Conservation (phyloP, 1,284 basidiomycete genomes). For the Apiotrichum sp. region DNA sequence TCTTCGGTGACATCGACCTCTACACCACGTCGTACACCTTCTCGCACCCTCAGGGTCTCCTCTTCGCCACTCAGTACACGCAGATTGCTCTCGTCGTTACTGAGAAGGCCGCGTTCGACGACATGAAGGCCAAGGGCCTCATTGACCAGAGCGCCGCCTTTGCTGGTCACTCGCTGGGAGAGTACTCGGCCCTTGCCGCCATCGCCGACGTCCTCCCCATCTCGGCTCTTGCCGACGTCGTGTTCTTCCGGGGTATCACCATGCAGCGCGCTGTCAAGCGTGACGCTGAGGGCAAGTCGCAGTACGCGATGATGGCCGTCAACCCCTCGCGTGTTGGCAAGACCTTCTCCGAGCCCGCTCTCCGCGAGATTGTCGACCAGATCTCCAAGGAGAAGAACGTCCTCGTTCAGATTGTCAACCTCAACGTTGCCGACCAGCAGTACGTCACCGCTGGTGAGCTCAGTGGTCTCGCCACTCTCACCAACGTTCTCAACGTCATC, state of each 20-base stretch:
- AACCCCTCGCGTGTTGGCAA: slow-evolving; percentile 93
- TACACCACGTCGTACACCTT: slow-evolving; percentile 95
- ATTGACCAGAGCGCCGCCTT: slow-evolving; percentile 88
- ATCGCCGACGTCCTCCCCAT: slow-evolving; percentile 94
- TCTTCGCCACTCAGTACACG: slow-evolving; percentile 97
- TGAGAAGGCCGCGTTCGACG: slow-evolving; percentile 95
- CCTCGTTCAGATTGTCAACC: slow-evolving; percentile 93
- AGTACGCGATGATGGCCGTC: slow-evolving; percentile 98
- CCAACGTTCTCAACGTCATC: slow-evolving; percentile 92
- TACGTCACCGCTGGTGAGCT: slow-evolving; percentile 97
- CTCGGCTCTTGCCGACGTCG: slow-evolving; percentile 93
- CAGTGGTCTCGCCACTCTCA: slow-evolving; percentile 83
- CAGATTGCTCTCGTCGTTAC: slow-evolving; percentile 97
- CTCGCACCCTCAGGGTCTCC: slow-evolving; percentile 87
- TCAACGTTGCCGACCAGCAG: slow-evolving; percentile 76
- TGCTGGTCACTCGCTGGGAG: slow-evolving; percentile 95
- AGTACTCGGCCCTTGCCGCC: slow-evolving; percentile 95
- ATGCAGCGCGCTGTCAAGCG: slow-evolving; percentile 98
- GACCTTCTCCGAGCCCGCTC: slow-evolving; percentile 80
- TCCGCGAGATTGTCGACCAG: slow-evolving; percentile 90
- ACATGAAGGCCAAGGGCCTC: slow-evolving; percentile 93
- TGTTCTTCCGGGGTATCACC: slow-evolving; percentile 98
- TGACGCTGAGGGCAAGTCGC: slow-evolving; percentile 82
- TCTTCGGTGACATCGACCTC: slow-evolving; percentile 86
- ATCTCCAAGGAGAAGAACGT: slow-evolving; percentile 71